Evolutionary conservation across 257 asterid genomes (phyloP), one percentile per base, ranked within the genome.

Genomic region (Hygrophila difformis): DNA sequence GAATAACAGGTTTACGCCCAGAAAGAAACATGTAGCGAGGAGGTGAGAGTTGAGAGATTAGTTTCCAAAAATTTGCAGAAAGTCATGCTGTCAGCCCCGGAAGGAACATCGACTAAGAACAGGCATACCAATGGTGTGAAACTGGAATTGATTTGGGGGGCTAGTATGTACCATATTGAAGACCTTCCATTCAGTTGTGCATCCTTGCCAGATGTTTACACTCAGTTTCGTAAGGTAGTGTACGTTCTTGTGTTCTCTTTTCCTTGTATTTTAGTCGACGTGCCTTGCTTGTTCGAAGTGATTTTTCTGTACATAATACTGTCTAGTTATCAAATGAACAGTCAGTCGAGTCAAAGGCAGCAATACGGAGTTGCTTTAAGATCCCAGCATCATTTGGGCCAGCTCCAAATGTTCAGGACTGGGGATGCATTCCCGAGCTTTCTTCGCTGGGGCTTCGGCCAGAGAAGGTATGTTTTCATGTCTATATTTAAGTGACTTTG

Each of bases 181-280:
- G 98, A 89, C 65, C 87, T 89, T 56, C 88, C 96, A 21, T 85
- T 74, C 52, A 64, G 66, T 56, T 73, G 76, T 45, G 40, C 61
- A 47, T 75, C 70, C 49, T 69, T 89, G 26, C 98, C 96, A 14
- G 96, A 85, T 55, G 57, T 85, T 13, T 89, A 77, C 55, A 89
- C 98, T 49, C 94, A 77, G 67, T 89, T 85, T 38, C 96, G 98
- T 43, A 82, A 85, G 98, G 98, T 89, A n/a, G n/a, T n/a, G n/a
- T n/a, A n/a, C n/a, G 58, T 20, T n/a, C 6, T 19, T 55, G 11
- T 1, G 43, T 50, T 40, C 14, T 47, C 31, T 1, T 0, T 26
- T 26, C 31, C 31, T 3, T 26, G 31, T 24, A 37, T 50, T 42
- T 18, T 52, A 20, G 10, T 47, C 14, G 35, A 1, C 1, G 40